Conservation (phyloP, 2,329 filamentous ascomycete genomes). For the Sclerotinia nivalis region DNA sequence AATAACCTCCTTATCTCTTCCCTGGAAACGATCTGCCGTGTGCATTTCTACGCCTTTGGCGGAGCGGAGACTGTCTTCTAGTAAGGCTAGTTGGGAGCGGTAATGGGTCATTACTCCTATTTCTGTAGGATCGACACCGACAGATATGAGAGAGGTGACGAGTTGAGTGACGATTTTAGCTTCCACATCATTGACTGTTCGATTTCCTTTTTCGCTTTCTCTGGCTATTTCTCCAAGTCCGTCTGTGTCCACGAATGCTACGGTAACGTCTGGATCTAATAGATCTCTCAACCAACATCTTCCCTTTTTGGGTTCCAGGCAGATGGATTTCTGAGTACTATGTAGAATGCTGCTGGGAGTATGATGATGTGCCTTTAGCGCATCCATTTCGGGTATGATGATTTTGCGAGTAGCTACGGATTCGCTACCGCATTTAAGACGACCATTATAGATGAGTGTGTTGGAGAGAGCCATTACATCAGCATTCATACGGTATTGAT, state of each 20-base stretch:
- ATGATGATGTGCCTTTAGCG: conserved; percentile 60
- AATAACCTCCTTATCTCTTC: conserved; percentile 90
- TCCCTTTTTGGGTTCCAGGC: conserved; percentile 47
- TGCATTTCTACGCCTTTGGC: conserved; percentile 80
- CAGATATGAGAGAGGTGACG: conserved; percentile 73
- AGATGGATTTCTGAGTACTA: conserved; percentile 55
- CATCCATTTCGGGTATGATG: conserved; percentile 64
- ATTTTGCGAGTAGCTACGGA: conserved; percentile 71
- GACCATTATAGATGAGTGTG: conserved; percentile 86
- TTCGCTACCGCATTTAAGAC: conserved; percentile 83
- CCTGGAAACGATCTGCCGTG: conserved; percentile 95
- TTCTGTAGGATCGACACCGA: conserved; percentile 71
- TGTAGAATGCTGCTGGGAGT: conserved; percentile 37
- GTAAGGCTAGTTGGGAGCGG: conserved; percentile 81
- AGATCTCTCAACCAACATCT: conserved; percentile 77
- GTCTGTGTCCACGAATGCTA: conserved; percentile 90
- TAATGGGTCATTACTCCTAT: conserved; percentile 98
- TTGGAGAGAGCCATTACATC: conserved; percentile 96
- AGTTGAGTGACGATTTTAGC: conserved; percentile 75
- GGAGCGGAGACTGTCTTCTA: conserved; percentile 70
- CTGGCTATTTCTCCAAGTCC: conserved; percentile 61
- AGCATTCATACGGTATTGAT: conserved; percentile 98
- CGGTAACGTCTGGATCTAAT: conserved; percentile 68
- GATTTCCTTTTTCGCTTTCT: conserved; percentile 77
- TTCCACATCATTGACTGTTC: conserved; percentile 87